phyloP scores from a whole-genome alignment of 1,284 basidiomycete species.

The Fomitopsis palustris region DNA sequence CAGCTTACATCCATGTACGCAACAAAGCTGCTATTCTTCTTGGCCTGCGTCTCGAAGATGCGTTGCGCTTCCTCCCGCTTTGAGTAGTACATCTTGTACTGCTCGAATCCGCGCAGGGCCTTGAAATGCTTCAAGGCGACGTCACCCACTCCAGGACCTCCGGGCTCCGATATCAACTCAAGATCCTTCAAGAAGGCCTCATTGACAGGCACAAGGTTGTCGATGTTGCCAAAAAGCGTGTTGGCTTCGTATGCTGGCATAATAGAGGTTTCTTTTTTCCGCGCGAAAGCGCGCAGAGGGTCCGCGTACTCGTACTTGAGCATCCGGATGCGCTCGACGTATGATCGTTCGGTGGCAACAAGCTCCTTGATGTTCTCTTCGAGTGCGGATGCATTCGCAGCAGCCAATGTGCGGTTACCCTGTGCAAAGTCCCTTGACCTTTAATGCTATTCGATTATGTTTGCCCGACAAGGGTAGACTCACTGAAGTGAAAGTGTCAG shows the following conservation, averaged over 20 bases:
- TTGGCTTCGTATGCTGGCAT: slow-evolving; percentile 90
- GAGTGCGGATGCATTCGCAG: slow-evolving; percentile 61
- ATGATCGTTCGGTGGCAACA: slow-evolving; percentile 73
- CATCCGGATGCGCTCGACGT: slow-evolving; percentile 69
- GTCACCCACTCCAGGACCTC: slow-evolving; percentile 75
- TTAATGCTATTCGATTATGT: not conserved
- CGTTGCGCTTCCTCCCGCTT: slow-evolving; percentile 92
- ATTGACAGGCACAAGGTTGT: slow-evolving; percentile 84
- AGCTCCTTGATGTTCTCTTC: slow-evolving; percentile 73
- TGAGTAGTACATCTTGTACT: slow-evolving; percentile 87
- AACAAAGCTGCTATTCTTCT: slow-evolving; percentile 73
- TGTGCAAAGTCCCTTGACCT: not conserved
- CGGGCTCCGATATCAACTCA: slow-evolving; percentile 67
- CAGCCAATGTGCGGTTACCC: slow-evolving; percentile 47
- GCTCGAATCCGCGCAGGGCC: slow-evolving; percentile 78
- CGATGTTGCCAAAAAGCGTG: slow-evolving; percentile 91
- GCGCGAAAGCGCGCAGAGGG: slow-evolving; percentile 83
- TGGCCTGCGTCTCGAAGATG: slow-evolving; percentile 83
- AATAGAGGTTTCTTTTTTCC: slow-evolving; percentile 81
- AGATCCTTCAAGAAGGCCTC: slow-evolving; percentile 84
- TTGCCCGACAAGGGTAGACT: slow-evolving; percentile 1
- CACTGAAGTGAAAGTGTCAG: slow-evolving; percentile 15
- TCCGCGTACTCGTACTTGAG: slow-evolving; percentile 86
- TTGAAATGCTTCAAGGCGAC: slow-evolving; percentile 85
- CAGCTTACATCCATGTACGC: slow-evolving; percentile 79